phyloP scores from a whole-genome alignment of 2,329 filamentous ascomycete species.

The Cladosporium sp. region DNA sequence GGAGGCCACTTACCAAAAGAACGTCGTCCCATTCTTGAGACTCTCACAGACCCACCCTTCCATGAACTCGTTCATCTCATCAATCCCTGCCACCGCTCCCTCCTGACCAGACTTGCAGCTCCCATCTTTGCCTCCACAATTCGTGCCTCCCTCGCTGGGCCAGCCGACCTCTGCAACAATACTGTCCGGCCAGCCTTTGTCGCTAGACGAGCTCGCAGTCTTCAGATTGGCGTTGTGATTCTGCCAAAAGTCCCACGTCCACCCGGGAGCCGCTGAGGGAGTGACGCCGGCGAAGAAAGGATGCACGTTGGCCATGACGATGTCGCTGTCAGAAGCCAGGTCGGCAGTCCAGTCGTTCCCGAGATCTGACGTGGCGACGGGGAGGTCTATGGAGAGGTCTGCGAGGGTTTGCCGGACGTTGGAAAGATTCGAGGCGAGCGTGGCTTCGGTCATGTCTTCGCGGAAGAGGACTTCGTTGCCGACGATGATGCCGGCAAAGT shows the following conservation, averaged over 20 bases:
- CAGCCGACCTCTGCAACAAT: constrained; percentile 89
- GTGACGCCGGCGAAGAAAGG: constrained; percentile 86
- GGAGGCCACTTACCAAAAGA: constrained; percentile 70
- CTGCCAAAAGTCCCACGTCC: constrained; percentile 83
- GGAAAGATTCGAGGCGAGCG: constrained; percentile 61
- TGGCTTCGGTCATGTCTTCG: constrained; percentile 60
- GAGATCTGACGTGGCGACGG: constrained; percentile 81
- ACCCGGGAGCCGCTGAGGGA: constrained; percentile 63
- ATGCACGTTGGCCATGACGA: constrained; percentile 95
- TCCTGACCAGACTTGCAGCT: constrained; percentile 51
- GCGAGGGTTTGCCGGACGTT: constrained; percentile 71
- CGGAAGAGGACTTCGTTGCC: constrained; percentile 62
- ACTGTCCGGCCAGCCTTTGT: constrained; percentile 44
- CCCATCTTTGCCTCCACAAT: constrained; percentile 57
- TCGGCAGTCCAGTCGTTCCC: constrained; percentile 77
- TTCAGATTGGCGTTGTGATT: constrained; percentile 63
- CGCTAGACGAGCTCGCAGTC: constrained; percentile 48
- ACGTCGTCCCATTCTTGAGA: constrained; percentile 77
- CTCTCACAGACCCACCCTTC: constrained; percentile 77
- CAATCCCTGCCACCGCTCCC: constrained; percentile 74
- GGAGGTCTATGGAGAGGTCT: constrained; percentile 61
- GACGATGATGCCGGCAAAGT: constrained; percentile 59
- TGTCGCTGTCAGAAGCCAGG: constrained; percentile 69
- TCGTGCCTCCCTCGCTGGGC: constrained; percentile 76
- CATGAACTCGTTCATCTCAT: constrained; percentile 83